phyloP scores from a whole-genome alignment of 257 asterid genomes.

The Forsythia suspensa region DNA sequence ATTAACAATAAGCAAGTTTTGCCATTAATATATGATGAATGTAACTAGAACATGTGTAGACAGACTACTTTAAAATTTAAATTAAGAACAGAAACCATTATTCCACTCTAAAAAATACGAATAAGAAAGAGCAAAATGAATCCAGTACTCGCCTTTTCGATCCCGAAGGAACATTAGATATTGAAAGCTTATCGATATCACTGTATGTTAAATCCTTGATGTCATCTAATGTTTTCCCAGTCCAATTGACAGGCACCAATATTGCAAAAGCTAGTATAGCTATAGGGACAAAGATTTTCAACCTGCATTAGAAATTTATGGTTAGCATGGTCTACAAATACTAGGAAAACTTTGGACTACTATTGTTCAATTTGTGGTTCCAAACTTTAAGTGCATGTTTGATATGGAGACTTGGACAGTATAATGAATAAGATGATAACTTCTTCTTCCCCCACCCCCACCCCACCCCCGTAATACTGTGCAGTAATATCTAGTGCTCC shows the following conservation, averaged over 20 bases:
- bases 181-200: constrained; percentile 82
- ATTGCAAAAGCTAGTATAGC: constrained; percentile 66
- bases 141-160: constrained; percentile 59
- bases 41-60: neutral
- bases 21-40: neutral
- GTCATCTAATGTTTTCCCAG: constrained; percentile 54
- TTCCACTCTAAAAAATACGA: constrained; percentile 10
- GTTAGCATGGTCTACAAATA: neutral
- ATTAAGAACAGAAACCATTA: neutral
- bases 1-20: neutral
- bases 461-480: neutral
- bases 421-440: neutral
- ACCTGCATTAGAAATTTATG: constrained; percentile 43
- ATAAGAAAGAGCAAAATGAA: constrained; percentile 12
- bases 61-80: neutral
- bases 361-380: constrained; percentile 1
- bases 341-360: neutral
- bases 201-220: constrained; percentile 66
- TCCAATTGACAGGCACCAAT: constrained; percentile 64
- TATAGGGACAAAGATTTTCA: constrained; percentile 82
- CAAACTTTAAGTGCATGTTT: neutral
- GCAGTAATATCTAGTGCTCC: neutral
- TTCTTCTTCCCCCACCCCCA: neutral
- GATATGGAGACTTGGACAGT: neutral
- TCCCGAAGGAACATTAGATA: constrained; percentile 78